Percentiles rank a stretch among this genome's conserved stretches.
Evolutionary conservation across 208 protist genomes (phyloP).

Genomic region (Acanthamoeba polyphaga): DNA sequence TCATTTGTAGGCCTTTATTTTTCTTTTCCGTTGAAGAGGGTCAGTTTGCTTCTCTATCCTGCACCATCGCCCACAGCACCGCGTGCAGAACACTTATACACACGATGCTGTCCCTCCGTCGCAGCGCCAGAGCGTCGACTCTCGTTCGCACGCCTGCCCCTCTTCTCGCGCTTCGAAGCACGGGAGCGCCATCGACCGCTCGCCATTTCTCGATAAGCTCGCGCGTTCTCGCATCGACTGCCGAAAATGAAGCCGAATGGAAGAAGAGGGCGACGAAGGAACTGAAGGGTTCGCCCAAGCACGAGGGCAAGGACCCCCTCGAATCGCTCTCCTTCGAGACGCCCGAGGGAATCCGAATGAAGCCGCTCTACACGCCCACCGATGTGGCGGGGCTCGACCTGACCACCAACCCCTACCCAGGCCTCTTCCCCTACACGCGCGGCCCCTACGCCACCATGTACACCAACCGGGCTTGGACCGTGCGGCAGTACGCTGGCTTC

Average conservation of each 20-base stretch:
- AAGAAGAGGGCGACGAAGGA: constrained; percentile 19
- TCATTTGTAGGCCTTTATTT: no score
- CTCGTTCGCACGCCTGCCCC: no score
- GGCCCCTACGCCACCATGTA: constrained; percentile 97
- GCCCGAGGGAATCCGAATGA: constrained; percentile 92
- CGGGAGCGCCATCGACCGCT: no score
- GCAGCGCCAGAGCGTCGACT: no score
- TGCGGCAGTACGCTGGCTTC: constrained; percentile 96
- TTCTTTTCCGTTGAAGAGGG: no score
- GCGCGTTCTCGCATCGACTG: no score
- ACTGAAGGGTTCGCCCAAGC: not conserved
- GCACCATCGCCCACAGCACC: no score
- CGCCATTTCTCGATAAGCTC: no score
- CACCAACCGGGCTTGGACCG: constrained; percentile 95
- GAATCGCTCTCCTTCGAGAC: constrained; percentile 85
- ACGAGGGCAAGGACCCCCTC: constrained; percentile 87
- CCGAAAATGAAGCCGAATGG: not conserved
- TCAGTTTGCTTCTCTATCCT: no score
- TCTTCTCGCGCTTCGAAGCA: no score
- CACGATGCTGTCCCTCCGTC: no score
- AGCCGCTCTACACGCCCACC: constrained; percentile 93
- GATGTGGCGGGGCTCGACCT: constrained; percentile 79
- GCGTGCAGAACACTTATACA: no score
- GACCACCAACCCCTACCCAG: constrained; percentile 85
- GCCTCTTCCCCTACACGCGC: constrained; percentile 94